Evolutionary conservation across 345 rosid genomes (phyloP), one percentile per base, ranked within the genome.

Genomic region (Odontarrhena argentea): DNA sequence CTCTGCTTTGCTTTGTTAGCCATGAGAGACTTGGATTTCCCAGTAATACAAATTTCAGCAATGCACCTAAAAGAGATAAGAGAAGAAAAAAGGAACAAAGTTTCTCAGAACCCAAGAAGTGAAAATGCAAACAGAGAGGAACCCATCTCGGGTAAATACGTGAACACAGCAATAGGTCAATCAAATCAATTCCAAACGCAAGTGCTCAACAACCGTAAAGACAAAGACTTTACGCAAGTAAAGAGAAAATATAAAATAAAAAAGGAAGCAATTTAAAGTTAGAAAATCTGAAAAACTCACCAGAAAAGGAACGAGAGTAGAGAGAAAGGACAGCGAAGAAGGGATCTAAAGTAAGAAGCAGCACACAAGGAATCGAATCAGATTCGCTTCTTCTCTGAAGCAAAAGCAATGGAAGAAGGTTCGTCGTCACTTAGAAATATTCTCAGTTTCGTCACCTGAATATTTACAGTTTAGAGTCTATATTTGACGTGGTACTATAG

Each of bases 1-100:
- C 75, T 81, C 40, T 84, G 67, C 65, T 70, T 79, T 10, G 84
- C 56, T 60, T 80, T 81, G 59, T 69, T 76, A 32, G 83, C 93
- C 97, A 85, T 91, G 14, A 34, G 67, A 69, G 71, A 65, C 68
- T 56, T 46, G 13, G 9, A 1, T 43, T 51, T 47, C 13, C 26
- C 46, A 41, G 40, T 41, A 28, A 41, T 26, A 51, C 54, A 69
- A 60, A 15, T 32, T 45, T 54, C 50, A 36, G 13, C 45, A 50
- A 46, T 25, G 48, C 41, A 57, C 55, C 65, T 58, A 36, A 11
- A 44, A 38, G 28, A 42, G 13, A 41, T 1, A 11, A 10, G 9
- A 4, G 14, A 7, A 9, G 4, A 5, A 26, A 30, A 46, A 61
- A 57, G 58, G 58, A 63, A 40, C 32, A 40, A 18, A 55, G 59